These are phyloP conservation scores for Daldinia vernicosa DNA, from an alignment of 495 filamentous ascomycete genomes.

Conservation along the genomic window DNA sequence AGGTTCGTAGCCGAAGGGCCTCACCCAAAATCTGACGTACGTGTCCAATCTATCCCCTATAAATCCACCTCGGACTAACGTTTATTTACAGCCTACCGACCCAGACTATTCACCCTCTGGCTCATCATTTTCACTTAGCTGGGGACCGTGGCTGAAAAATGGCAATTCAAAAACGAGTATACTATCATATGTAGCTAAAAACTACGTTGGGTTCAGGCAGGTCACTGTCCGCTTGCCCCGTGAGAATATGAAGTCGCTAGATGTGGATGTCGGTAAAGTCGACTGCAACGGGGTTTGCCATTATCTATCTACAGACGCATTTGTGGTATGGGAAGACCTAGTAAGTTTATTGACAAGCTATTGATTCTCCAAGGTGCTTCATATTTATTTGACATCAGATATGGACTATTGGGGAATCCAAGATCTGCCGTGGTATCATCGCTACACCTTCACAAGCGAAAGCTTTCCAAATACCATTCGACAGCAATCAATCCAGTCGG, in stretches of 20 bases:
- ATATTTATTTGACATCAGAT: constrained; percentile 46
- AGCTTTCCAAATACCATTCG: constrained; percentile 52
- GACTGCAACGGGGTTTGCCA: constrained; percentile 54
- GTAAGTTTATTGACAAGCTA: constrained; percentile 38
- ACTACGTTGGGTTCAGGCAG: constrained; percentile 57
- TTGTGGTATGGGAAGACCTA: constrained; percentile 58
- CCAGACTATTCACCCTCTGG: constrained; percentile 52
- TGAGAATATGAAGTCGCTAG: constrained; percentile 35
- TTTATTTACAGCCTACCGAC: constrained; percentile 38
- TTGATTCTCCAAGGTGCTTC: not conserved
- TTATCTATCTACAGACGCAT: constrained; percentile 54
- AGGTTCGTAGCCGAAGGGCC: constrained; percentile 55
- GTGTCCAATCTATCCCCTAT: constrained; percentile 13
- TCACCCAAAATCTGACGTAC: constrained; percentile 49
- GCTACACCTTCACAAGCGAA: constrained; percentile 50
- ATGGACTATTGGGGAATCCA: constrained; percentile 44
- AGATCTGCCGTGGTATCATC: constrained; percentile 53
- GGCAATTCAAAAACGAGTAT: constrained; percentile 46
- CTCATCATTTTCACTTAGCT: constrained; percentile 57
- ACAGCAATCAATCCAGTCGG: constrained; percentile 9
- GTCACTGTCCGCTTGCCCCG: constrained; percentile 45
- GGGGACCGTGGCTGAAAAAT: constrained; percentile 53
- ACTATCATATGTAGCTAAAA: constrained; percentile 52
- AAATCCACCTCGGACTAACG: constrained; percentile 3
- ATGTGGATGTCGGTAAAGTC: constrained; percentile 40